A percentile compares a stretch with the other conserved stretches of the same genome.
These are phyloP conservation scores for Climacium dendroides DNA, from an alignment of 225 moss, liverwort and hornwort species.

Conservation along the genomic window DNA sequence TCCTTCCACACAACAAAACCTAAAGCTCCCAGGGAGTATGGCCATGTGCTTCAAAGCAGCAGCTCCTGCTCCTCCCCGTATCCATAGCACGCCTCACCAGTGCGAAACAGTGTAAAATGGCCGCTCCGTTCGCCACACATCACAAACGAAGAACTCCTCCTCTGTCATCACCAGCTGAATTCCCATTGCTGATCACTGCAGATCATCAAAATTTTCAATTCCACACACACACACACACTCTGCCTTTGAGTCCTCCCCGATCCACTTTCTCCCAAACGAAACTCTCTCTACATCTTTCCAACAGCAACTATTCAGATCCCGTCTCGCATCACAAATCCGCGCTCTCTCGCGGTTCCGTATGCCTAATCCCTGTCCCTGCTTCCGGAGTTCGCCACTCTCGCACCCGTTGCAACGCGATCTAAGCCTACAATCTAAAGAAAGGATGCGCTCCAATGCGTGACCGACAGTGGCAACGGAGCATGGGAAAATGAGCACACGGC, in stretches of 20 bases:
- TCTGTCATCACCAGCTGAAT: constrained; percentile 2
- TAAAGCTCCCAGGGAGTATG: constrained; percentile 1
- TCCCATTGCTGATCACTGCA: neutral
- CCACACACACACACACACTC: neutral
- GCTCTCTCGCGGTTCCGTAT: neutral
- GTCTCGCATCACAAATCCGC: neutral
- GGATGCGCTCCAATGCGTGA: neutral
- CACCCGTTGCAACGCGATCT: neutral
- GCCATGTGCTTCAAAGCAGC: neutral
- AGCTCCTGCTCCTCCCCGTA: constrained; percentile 1
- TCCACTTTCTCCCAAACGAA: neutral
- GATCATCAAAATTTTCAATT: neutral
- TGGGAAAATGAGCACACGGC: neutral
- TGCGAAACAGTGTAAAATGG: neutral
- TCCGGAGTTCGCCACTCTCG: neutral
- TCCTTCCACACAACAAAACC: constrained; percentile 1
- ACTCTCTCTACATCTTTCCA: neutral
- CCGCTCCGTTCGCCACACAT: neutral
- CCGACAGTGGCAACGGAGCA: neutral
- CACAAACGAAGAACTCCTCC: neutral
- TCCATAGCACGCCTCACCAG: neutral
- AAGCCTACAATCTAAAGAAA: neutral
- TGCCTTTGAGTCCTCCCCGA: neutral
- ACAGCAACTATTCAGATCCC: neutral
- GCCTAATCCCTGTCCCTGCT: neutral